Evolutionary conservation across 202 grass and related monocot genomes (phyloP).

Genomic region (Saccharum hybrid): DNA sequence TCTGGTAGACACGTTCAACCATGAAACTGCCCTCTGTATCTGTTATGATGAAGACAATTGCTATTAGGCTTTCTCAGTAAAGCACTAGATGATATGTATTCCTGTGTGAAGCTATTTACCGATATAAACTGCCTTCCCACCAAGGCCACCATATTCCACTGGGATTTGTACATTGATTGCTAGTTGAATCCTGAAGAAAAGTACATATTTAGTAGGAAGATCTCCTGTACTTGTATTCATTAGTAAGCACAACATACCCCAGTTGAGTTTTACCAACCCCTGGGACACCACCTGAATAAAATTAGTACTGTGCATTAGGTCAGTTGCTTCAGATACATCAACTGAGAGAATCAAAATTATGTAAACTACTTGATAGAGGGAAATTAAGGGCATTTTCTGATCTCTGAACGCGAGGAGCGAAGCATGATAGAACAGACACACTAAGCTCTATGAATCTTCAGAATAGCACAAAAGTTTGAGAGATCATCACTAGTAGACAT

Average conservation of each 20-base stretch:
- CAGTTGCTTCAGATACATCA: conserved; percentile 40
- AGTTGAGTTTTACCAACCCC: conserved; percentile 98
- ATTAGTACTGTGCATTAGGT: conserved; percentile 21
- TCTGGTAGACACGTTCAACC: conserved; percentile 89
- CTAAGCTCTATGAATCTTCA: not conserved
- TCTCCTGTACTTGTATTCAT: conserved; percentile 4
- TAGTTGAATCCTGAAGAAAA: conserved; percentile 84
- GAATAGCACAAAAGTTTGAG: not conserved
- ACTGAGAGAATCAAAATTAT: not conserved
- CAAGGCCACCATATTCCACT: conserved; percentile 76
- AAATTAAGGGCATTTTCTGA: conserved; percentile 15
- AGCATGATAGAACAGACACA: not conserved
- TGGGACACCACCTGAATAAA: conserved; percentile 90
- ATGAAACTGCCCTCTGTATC: conserved; percentile 99
- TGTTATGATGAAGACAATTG: conserved; percentile 34
- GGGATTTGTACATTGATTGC: conserved; percentile 95
- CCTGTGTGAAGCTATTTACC: conserved; percentile 50
- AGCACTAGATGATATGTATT: not conserved
- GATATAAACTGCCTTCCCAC: conserved; percentile 93
- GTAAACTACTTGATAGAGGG: conserved; percentile 5
- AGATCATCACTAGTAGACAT: not conserved
- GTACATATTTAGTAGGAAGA: conserved; percentile 30
- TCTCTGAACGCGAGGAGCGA: not conserved
- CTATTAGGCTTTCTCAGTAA: conserved; percentile 33
- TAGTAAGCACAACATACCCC: conserved; percentile 59